Conservation (phyloP, 495 filamentous ascomycete species). For the Penicillium robsamsonii region DNA sequence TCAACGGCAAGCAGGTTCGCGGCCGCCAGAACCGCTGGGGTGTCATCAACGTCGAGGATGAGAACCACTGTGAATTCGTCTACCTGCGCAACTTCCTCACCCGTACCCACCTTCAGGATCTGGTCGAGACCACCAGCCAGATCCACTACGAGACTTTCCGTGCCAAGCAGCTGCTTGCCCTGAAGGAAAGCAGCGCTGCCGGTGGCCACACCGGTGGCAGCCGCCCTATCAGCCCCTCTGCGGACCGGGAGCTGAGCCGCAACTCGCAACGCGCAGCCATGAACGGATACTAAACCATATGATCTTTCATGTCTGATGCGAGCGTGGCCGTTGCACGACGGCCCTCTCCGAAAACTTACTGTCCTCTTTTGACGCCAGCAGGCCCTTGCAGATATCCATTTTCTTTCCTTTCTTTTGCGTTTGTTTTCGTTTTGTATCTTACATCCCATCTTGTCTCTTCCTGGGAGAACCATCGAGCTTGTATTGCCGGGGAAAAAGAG, state of each 20-base stretch:
- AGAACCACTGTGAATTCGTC: slow-evolving; percentile 99
- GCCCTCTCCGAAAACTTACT: slow-evolving; percentile 25
- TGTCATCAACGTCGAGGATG: slow-evolving; percentile 98
- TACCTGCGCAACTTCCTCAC: slow-evolving; percentile 97
- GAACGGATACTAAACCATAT: slow-evolving; percentile 81
- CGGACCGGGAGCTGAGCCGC: slow-evolving; percentile 93
- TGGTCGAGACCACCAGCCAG: slow-evolving; percentile 99
- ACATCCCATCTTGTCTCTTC: slow-evolving; percentile 14
- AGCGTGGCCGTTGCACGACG: slow-evolving; percentile 19
- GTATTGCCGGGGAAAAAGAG: slow-evolving; percentile 31
- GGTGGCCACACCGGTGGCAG: slow-evolving; percentile 68
- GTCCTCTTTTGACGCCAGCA: slow-evolving; percentile 38
- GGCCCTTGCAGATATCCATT: slow-evolving; percentile 49
- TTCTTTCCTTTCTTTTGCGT: slow-evolving; percentile 35
- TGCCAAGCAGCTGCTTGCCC: slow-evolving; percentile 93
- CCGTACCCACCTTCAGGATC: slow-evolving; percentile 91
- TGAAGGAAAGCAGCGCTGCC: slow-evolving; percentile 95
- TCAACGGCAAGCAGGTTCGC: slow-evolving; percentile 96
- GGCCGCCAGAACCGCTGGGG: slow-evolving; percentile 99
- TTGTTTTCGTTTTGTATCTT: slow-evolving; percentile 26
- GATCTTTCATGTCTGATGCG: slow-evolving; percentile 14
- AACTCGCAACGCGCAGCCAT: slow-evolving; percentile 95
- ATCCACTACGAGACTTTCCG: slow-evolving; percentile 99
- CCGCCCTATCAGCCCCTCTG: slow-evolving; percentile 89
- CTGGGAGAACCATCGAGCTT: slow-evolving; percentile 19